Evolutionary conservation across 1,284 basidiomycete species (phyloP).

Genomic region (Trichosporon inkin): DNA sequence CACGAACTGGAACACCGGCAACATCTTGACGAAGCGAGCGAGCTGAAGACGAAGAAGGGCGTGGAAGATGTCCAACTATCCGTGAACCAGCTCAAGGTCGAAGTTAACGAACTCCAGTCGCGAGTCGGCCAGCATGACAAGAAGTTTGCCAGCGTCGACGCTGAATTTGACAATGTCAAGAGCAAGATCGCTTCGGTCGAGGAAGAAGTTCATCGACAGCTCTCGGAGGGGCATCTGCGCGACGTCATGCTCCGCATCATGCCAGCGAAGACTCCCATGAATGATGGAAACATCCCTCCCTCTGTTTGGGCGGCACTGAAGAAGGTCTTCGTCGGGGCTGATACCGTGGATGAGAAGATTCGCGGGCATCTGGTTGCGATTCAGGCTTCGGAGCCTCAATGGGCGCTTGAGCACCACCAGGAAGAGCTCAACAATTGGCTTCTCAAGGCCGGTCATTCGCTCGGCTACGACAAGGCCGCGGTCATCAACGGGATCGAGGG

Average conservation of each 20-base stretch:
- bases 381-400: slow-evolving; percentile 22
- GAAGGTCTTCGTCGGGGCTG: slow-evolving; percentile 44
- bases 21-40: neutral
- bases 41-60: neutral
- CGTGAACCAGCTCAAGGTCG: neutral
- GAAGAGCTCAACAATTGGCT: slow-evolving; percentile 7
- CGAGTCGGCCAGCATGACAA: neutral
- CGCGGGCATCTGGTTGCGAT: neutral
- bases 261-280: neutral
- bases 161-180: slow-evolving; percentile 3
- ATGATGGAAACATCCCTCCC: neutral
- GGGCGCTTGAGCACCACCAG: slow-evolving; percentile 6
- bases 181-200: slow-evolving; percentile 14
- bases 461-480: slow-evolving; percentile 6
- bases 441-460: neutral
- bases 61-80: neutral
- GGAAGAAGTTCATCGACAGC: slow-evolving; percentile 21
- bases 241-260: slow-evolving; percentile 5
- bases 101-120: neutral
- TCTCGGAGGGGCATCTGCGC: neutral
- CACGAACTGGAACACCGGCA: neutral
- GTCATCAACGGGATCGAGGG: slow-evolving; percentile 41
- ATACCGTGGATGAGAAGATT: neutral
- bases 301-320: slow-evolving; percentile 52
- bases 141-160: neutral